Base-by-base conservation (phyloP, 306 rosid species). In the Cercis canadensis region DNA sequence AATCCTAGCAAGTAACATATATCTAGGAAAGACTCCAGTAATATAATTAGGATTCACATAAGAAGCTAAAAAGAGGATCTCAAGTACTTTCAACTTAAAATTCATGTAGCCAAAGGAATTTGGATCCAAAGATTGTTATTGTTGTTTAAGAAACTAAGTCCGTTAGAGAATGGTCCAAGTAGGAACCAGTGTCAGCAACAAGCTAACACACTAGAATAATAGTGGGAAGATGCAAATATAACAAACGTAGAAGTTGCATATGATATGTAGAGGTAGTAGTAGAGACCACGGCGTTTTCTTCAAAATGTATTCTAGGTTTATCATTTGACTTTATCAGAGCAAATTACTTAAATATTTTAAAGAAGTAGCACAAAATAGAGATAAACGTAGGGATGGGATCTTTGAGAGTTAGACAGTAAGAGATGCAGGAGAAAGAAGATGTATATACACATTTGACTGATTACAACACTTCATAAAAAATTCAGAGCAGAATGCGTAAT, bases 41-140 rank as follows among this genome's bases (percentile, higher is more conserved):
- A 18, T 52, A 37, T 37, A 37, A 18, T 31, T 41, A 63, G 33
- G 19, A 55, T 74, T 55, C 32, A 33, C 66, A 19, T 21, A 47
- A 18, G 60, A 36, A 52, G 54, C 52, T 44, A 53, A 61, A 53
- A 62, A 32, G 40, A 55, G 29, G 49, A 47, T 70, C 62, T 8
- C 46, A 56, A 34, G 56, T 14, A 46, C 54, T 77, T 41, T 45
- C 3, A 76, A 53, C 18, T 16, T 19, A 44, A 50, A 44, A 33
- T 37, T 39, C 11, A 62, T 51, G 51, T 19, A 76, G 73, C 40
- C 69, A 78, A 66, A 45, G 50, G 67, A 62, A 54, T 46, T 62
- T 46, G 9, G 34, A 13, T 11, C 37, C n/a, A 15, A 53, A 45
- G 15, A 21, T 46, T 46, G 31, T 15, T 11, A 40, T 13, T 62